Base-by-base conservation (phyloP, 1,284 basidiomycete genomes). In the Austroboletus niveus region DNA sequence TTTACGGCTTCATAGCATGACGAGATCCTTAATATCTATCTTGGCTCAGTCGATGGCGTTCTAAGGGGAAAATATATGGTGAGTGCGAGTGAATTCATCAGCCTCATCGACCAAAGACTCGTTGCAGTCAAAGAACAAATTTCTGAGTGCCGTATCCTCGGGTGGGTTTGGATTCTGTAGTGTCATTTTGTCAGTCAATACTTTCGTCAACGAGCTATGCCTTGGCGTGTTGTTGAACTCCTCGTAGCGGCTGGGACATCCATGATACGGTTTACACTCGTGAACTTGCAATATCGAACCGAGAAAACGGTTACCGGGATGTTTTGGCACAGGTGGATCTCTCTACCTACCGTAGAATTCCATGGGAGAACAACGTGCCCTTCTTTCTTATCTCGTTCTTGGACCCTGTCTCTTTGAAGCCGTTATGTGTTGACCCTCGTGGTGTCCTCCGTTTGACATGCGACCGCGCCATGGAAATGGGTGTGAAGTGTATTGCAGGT, bases 21-120 rank as follows among this genome's bases (percentile, higher is more conserved):
- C 30, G 17, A 39, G 35, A 45, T 47, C 24, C 38, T 60, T 22
- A 57, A 54, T 39, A 9, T 35, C 15, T 39, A 9, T 45, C 42
- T 46, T 47, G 22, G 17, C 42, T 38, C 51, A 89, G 92, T 95
- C 43, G 96, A 99, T 70, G 96, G 96, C 35, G 84, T 98, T 17
- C 78, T 98, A 14, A 80, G 95, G 44, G 95, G 95, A 44, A 98
- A 98, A 73, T 89, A 89, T 69, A 94, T 97, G 89, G 89, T 87
- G 57, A 49, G 74, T 55, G 12, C 12, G 17, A 27, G 22, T 10
- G 36, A 24, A 22, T 42, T 34, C 20, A 42, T 27, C 11, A 8
- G 1, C 38, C 12, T 49, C 20, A 15, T 49, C 17, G 9, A 45
- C 53, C 54, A 32, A 63, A 29, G 35, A 32, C 12, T 24, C 44